Conservation (phyloP, 495 filamentous ascomycete genomes). For the Achaetomiella virescens region DNA sequence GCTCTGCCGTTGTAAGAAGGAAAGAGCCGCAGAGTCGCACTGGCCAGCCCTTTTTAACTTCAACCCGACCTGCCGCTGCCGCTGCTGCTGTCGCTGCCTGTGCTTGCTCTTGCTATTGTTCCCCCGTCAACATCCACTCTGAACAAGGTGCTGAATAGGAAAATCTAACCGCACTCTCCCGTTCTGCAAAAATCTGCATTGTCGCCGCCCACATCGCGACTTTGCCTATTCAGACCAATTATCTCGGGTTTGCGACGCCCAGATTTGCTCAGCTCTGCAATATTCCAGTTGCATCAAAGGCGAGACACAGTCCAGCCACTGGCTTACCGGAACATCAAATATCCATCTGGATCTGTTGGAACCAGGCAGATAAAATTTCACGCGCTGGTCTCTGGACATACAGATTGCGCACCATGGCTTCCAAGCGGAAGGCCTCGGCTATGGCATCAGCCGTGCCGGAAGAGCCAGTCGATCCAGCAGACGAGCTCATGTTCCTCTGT, state of each 20-base stretch:
- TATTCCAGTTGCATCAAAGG: too few relatives aligned
- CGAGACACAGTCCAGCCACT: too few relatives aligned
- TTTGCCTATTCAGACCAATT: not conserved
- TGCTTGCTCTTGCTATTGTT: slow-evolving; percentile 2
- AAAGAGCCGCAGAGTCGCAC: not conserved
- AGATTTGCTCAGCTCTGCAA: too few relatives aligned
- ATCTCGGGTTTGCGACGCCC: too few relatives aligned
- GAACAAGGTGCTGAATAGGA: not conserved
- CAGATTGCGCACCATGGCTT: slow-evolving; percentile 49
- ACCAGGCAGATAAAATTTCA: not conserved
- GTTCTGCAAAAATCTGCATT: not conserved
- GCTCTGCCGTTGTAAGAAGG: not conserved
- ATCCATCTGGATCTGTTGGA: not conserved
- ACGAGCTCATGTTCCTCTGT: slow-evolving; percentile 89
- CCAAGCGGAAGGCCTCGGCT: slow-evolving; percentile 67
- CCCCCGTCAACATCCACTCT: not conserved
- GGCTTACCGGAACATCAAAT: too few relatives aligned
- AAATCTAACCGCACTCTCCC: not conserved
- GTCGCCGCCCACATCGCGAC: not conserved
- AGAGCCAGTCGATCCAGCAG: slow-evolving; percentile 67
- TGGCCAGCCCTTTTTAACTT: not conserved
- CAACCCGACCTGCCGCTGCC: not conserved
- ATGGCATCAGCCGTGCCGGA: slow-evolving; percentile 55
- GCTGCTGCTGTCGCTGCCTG: too few relatives aligned
- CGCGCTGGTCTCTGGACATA: not conserved